Percentiles rank a stretch among this genome's conserved stretches.
Evolutionary conservation across 192 early-diverging fungal genomes (phyloP).

Genomic region (Irineochytrium annulatum): DNA sequence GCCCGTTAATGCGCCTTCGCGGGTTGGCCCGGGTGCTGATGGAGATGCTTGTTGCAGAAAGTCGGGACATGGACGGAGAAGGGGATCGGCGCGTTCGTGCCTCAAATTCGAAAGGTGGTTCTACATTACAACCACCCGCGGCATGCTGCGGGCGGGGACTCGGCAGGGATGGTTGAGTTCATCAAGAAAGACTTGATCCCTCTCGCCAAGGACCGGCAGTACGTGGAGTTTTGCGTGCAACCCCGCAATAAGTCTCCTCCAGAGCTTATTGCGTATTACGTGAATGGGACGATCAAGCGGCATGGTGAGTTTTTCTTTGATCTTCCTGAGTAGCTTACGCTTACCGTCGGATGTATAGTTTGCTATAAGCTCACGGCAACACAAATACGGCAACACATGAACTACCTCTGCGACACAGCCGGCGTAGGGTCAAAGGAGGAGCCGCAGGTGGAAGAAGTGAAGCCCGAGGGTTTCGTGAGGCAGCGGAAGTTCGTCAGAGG

Average conservation of each 20-base stretch:
- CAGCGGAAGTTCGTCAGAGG: constrained; percentile 8
- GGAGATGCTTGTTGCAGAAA: constrained; percentile 14
- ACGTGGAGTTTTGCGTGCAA: constrained; percentile 35
- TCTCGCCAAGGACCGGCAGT: constrained; percentile 21
- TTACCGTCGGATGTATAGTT: too few relatives aligned
- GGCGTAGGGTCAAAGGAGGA: constrained; percentile 14
- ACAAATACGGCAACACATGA: constrained; percentile 17
- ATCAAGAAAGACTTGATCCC: constrained; percentile 20
- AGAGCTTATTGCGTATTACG: constrained; percentile 29
- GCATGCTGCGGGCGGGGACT: constrained; percentile 28
- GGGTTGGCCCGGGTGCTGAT: neutral
- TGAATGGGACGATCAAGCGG: constrained; percentile 15
- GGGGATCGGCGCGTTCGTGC: constrained; percentile 25
- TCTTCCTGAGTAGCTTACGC: too few relatives aligned
- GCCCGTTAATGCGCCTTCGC: neutral
- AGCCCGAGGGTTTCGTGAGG: constrained; percentile 8
- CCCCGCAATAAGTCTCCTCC: constrained; percentile 18
- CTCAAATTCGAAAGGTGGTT: constrained; percentile 32
- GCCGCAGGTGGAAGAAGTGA: constrained; percentile 17
- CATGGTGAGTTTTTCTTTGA: too few relatives aligned
- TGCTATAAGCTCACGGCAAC: constrained; percentile 7
- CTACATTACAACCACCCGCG: constrained; percentile 37
- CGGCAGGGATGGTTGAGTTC: constrained; percentile 39
- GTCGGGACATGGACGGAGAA: constrained; percentile 20
- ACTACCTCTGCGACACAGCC: constrained; percentile 31